These are phyloP conservation scores for Erodium texanum DNA, from an alignment of 441 rosid species.

Conservation along the genomic window DNA sequence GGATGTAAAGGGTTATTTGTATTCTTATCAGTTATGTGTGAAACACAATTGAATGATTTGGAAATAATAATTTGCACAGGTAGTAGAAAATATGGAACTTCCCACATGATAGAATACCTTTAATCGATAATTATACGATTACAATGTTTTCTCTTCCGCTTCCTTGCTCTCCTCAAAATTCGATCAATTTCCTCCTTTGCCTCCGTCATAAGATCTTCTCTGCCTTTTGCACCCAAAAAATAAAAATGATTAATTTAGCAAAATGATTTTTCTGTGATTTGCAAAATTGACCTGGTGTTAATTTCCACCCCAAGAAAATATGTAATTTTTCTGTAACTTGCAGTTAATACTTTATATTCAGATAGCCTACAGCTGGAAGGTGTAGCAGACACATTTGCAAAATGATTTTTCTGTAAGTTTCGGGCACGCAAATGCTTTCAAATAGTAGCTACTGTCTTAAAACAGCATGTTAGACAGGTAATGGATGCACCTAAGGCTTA, in stretches of 20 bases:
- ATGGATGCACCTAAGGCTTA: neutral
- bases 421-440: neutral
- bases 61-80: neutral
- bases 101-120: slow-evolving; percentile 24
- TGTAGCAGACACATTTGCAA: neutral
- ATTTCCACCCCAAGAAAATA: too few relatives aligned
- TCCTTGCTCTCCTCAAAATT: slow-evolving; percentile 68
- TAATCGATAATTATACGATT: slow-evolving; percentile 56
- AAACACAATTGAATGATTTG: neutral
- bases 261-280: too few relatives aligned
- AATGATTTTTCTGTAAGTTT: neutral
- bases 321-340: neutral
- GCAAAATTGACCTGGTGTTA: too few relatives aligned
- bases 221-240: slow-evolving; percentile 16
- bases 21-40: neutral
- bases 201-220: slow-evolving; percentile 37
- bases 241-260: neutral
- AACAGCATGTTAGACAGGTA: neutral
- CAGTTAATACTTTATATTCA: neutral
- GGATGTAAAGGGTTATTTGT: neutral
- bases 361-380: neutral
- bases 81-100: neutral
- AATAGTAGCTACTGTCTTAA: neutral
- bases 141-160: slow-evolving; percentile 50
- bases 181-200: slow-evolving; percentile 51